A percentile compares a stretch with the other conserved stretches of the same genome.
phyloP scores from a whole-genome alignment of 129 eudicot genomes.

The Tagetes patula region DNA sequence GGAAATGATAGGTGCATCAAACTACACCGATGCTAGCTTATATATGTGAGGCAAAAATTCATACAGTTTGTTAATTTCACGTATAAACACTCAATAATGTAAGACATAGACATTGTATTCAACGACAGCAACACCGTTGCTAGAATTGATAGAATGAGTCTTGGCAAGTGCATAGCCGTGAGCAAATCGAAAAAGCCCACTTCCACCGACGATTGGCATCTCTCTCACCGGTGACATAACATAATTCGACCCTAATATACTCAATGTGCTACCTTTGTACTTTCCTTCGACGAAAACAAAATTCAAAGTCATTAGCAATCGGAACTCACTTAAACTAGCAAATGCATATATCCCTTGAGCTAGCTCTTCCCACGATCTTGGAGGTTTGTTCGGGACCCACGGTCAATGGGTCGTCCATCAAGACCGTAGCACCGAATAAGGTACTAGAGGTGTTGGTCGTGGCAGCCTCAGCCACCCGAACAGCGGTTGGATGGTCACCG shows the following conservation, averaged over 20 bases:
- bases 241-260: conserved; percentile 39
- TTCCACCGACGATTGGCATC: conserved; percentile 51
- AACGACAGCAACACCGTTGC: conserved; percentile 38
- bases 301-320: conserved; percentile 40
- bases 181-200: conserved; percentile 49
- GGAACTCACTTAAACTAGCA: conserved; percentile 10
- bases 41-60: too few relatives aligned
- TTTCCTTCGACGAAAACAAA: conserved; percentile 36
- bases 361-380: conserved; percentile 39
- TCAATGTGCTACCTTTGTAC: conserved; percentile 49
- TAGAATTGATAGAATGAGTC: conserved; percentile 24
- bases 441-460: conserved; percentile 30
- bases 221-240: conserved; percentile 39
- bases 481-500: conserved; percentile 36
- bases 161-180: conserved; percentile 44
- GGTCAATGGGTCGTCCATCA: conserved; percentile 47
- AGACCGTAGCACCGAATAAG: conserved; percentile 26
- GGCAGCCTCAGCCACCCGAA: conserved; percentile 33
- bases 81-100: conserved; percentile 30
- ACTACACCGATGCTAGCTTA: not conserved
- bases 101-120: conserved; percentile 46
- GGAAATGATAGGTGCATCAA: not conserved
- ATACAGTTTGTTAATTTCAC: too few relatives aligned
- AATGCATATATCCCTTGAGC: conserved; percentile 48
- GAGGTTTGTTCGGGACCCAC: conserved; percentile 39